A percentile compares a stretch with the other conserved stretches of the same genome.
These are phyloP conservation scores for Limnanthes douglasii DNA, from an alignment of 345 rosid genomes.

Conservation along the genomic window DNA sequence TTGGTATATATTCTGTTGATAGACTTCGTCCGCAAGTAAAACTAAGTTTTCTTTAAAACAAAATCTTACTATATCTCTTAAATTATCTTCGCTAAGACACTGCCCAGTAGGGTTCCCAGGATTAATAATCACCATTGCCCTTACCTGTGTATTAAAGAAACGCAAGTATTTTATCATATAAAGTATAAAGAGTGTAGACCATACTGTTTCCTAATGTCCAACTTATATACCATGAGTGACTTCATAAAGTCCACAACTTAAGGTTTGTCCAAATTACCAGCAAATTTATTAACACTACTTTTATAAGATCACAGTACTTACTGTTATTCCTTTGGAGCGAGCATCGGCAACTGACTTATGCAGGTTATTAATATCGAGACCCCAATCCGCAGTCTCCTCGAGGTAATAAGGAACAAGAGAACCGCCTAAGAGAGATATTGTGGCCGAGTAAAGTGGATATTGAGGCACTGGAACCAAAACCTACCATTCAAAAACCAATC, in stretches of 20 bases:
- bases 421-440: constrained; percentile 79
- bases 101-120: constrained; percentile 99
- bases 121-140: constrained; percentile 97
- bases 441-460: constrained; percentile 95
- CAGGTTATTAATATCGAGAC: constrained; percentile 78
- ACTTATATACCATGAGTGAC: no score
- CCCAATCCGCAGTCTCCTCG: constrained; percentile 97
- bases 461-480: constrained; percentile 96
- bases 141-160: constrained; percentile 47
- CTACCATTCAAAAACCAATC: constrained; percentile 19
- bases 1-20: constrained; percentile 96
- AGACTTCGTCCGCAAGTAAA: constrained; percentile 94
- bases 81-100: constrained; percentile 85
- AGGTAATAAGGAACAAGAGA: constrained; percentile 89
- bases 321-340: constrained; percentile 72
- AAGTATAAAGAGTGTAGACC: no score
- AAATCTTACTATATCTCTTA: constrained; percentile 65
- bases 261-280: no score
- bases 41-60: constrained; percentile 70
- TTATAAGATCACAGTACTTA: constrained; percentile 30
- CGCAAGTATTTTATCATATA: neutral
- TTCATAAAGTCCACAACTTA: no score
- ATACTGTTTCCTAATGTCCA: no score
- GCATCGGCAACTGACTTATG: constrained; percentile 63
- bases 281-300: no score